Evolutionary conservation across 2,329 filamentous ascomycete species (phyloP), one percentile per base, ranked within the genome.

Genomic region (Albifimbria verrucaria): DNA sequence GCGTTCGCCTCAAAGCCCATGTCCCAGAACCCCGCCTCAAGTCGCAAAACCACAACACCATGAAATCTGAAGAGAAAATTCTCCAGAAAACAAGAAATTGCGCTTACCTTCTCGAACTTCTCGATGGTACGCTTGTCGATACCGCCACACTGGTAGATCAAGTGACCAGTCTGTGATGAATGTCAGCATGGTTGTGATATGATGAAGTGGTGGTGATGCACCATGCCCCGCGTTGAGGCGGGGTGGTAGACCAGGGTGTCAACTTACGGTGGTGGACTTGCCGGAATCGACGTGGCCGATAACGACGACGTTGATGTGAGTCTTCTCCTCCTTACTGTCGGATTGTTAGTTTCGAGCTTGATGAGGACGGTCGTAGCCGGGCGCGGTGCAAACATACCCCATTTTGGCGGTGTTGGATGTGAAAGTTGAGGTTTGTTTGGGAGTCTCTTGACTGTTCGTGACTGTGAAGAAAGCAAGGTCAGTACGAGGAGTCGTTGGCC

Each of bases 61-160:
- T 22, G 4, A 44, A 51, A 52, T 43, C 49, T 62, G 52, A 56
- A 26, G 50, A 54, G 41, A 39, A 17, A 39, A 7, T 39, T n/a
- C n/a, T n/a, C 5, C 32, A 39, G 51, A 48, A 52, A 44, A 57
- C 55, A 53, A 52, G 46, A 51, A 59, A 60, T 51, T 51, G 56
- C 39, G 57, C 86, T 76, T 80, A 95, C 92, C 91, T 99, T 99
- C 92, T 99, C 94, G 88, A 99, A 99, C 90, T 99, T 99, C 89
- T 99, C 94, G 77, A 99, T 99, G 80, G 93, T 97, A 92, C 94
- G 93, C 87, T 93, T 92, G 90, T 99, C 94, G 76, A 97, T 99
- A 91, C 94, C 94, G 89, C 94, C 94, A 86, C 94, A 97, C 89
- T 99, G 93, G 92, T 97, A 97, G 90, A 99, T 97, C 87, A 99